phyloP scores from a whole-genome alignment of 495 filamentous ascomycete species.

The Penicillium robsamsonii region DNA sequence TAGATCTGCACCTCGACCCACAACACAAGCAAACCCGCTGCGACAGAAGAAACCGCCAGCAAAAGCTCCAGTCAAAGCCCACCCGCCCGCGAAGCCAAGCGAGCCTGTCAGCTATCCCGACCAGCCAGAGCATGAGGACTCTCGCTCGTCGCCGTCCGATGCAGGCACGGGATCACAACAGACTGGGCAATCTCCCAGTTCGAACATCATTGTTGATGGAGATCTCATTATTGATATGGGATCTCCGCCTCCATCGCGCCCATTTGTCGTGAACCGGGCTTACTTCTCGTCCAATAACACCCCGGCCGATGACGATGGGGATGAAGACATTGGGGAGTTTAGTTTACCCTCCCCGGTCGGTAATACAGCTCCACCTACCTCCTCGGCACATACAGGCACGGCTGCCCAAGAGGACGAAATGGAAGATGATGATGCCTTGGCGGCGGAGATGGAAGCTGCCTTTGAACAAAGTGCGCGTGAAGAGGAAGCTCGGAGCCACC shows the following conservation, averaged over 20 bases:
- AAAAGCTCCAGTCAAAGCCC: constrained; percentile 19
- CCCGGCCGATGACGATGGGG: constrained; percentile 34
- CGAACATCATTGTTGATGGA: constrained; percentile 49
- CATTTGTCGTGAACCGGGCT: constrained; percentile 41
- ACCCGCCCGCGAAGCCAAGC: constrained; percentile 15
- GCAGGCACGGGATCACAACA: constrained; percentile 38
- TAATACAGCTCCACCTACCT: constrained; percentile 18
- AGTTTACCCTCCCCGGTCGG: constrained; percentile 41
- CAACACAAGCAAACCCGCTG: constrained; percentile 36
- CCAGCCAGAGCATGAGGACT: constrained; percentile 22
- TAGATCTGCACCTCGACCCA: constrained; percentile 32
- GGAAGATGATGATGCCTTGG: constrained; percentile 44
- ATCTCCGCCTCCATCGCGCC: constrained; percentile 40
- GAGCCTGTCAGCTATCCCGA: constrained; percentile 15
- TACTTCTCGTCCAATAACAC: constrained; percentile 45
- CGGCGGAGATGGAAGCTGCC: constrained; percentile 49
- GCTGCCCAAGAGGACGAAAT: constrained; percentile 27
- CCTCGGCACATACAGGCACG: constrained; percentile 5
- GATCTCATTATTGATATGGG: constrained; percentile 54
- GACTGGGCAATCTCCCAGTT: constrained; percentile 37
- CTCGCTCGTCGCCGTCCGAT: constrained; percentile 33
- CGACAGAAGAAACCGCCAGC: constrained; percentile 31
- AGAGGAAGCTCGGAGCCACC: constrained; percentile 37
- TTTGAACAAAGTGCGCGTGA: constrained; percentile 45
- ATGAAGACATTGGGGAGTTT: constrained; percentile 43